Base-by-base conservation (phyloP, 2,329 filamentous ascomycete genomes). In the Aureobasidium leucospermi region DNA sequence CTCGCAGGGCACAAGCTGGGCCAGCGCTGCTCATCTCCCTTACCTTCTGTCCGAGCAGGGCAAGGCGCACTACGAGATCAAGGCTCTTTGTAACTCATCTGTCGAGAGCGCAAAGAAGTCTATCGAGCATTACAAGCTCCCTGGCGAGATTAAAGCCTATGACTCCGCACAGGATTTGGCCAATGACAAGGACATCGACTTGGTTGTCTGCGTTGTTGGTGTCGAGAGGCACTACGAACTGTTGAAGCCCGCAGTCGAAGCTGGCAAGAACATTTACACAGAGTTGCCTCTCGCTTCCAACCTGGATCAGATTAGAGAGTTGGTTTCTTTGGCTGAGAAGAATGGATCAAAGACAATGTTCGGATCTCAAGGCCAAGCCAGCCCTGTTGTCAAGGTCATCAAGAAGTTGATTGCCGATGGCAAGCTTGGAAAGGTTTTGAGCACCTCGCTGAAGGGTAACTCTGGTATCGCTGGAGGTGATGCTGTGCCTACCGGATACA, bases 1-100 rank as follows among this genome's bases (percentile, higher is more conserved):
- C 4, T 60, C 58, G 7, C 32, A 60, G 42, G 32, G n/a, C 39
- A 60, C 58, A 4, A 76, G 77, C 0, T 87, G 83, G 83, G 82
- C 81, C 2, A 74, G 72, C 34, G 64, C 67, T 29, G 81, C 79
- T 2, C 84, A 87, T 65, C 76, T 86, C 0, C 82, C 85, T 0
- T 85, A 85, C 66, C 78, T 87, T 2, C 65, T 66, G 2, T 69
- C 69, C 1, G 55, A 70, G 3, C 48, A 52, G 15, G 48, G 48
- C 8, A 59, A 59, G 15, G 28, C 28, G 3, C 67, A 72, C 8
- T 81, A 80, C 66, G 68, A 75, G 32, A 75, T 82, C 60, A 73
- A 75, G n/a, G 79, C 79, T 7, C 70, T 82, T 1, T 75, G 76
- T 63, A 82, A 82, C 67, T 77, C 75, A 16, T 75, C 70, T 10